Evolutionary conservation across 108 stramenopile genomes (phyloP).

Genomic region (Discostella stelligeroides): DNA sequence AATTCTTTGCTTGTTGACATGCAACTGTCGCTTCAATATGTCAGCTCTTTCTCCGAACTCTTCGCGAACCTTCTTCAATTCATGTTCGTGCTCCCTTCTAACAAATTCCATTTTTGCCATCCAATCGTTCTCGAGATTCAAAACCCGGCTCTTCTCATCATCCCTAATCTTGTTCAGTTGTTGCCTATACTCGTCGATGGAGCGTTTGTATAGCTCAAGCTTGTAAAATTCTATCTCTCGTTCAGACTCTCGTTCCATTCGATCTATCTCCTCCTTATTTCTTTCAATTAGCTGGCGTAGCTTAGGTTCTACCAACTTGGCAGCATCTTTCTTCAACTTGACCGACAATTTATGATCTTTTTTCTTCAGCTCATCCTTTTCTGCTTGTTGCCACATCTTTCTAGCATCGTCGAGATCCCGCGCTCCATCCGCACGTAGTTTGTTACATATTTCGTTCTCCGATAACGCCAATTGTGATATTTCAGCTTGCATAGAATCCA

Average conservation of each 20-base stretch:
- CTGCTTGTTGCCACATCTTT: slow-evolving; percentile 29
- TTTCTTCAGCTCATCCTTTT: slow-evolving; percentile 29
- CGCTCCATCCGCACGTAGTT: slow-evolving; percentile 22
- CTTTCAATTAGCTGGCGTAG: slow-evolving; percentile 25
- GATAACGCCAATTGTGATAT: slow-evolving; percentile 7
- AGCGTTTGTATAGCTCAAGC: slow-evolving; percentile 33
- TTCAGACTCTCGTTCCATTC: slow-evolving; percentile 23
- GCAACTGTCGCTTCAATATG: slow-evolving; percentile 21
- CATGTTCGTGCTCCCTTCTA: slow-evolving; percentile 9
- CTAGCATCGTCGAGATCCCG: slow-evolving; percentile 29
- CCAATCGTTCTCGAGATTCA: slow-evolving; percentile 35
- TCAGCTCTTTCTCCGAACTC: slow-evolving; percentile 19
- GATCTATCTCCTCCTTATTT: slow-evolving; percentile 31
- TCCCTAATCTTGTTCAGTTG: slow-evolving; percentile 20
- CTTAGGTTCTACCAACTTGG: slow-evolving; percentile 35
- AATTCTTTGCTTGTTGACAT: slow-evolving; percentile 8
- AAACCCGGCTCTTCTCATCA: slow-evolving; percentile 23
- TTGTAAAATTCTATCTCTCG: slow-evolving; percentile 31
- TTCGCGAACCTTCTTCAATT: slow-evolving; percentile 21
- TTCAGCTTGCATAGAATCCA: slow-evolving; percentile 7
- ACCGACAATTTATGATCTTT: slow-evolving; percentile 29
- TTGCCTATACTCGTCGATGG: slow-evolving; percentile 21
- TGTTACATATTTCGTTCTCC: slow-evolving; percentile 20
- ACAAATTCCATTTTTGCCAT: slow-evolving; percentile 22
- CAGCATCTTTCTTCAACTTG: slow-evolving; percentile 41